phyloP scores from a whole-genome alignment of 2,329 filamentous ascomycete genomes.

The Coniella lustricola region DNA sequence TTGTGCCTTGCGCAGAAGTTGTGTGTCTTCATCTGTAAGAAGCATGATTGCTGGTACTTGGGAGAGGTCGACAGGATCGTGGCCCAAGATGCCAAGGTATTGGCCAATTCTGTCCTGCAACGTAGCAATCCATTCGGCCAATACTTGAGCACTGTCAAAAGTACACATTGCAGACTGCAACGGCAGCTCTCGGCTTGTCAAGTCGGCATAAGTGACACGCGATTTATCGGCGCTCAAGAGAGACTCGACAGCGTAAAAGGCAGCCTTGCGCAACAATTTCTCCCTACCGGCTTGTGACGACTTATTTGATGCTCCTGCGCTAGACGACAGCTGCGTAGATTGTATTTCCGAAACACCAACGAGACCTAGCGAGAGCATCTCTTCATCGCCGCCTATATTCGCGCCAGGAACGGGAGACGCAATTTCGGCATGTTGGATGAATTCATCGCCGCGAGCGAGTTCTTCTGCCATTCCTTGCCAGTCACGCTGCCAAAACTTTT shows the following conservation, averaged over 20 bases:
- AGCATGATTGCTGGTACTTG: constrained; percentile 85
- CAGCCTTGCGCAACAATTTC: constrained; percentile 85
- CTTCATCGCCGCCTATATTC: constrained; percentile 19
- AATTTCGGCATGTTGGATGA: constrained; percentile 64
- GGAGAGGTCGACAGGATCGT: constrained; percentile 69
- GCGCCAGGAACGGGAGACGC: constrained; percentile 32
- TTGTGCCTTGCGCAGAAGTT: constrained; percentile 74
- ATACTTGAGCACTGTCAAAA: constrained; percentile 88
- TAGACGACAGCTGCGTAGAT: constrained; percentile 41
- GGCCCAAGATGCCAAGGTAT: constrained; percentile 79
- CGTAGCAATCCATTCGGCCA: constrained; percentile 90
- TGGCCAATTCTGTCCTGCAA: constrained; percentile 90
- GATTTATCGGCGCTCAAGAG: constrained; percentile 82
- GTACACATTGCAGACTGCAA: constrained; percentile 87
- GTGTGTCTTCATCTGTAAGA: constrained; percentile 84
- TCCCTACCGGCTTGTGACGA: constrained; percentile 53
- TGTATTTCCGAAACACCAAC: constrained; percentile 46
- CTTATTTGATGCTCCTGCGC: constrained; percentile 29
- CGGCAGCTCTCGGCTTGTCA: constrained; percentile 75
- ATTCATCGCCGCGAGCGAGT: constrained; percentile 68
- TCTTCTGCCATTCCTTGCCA: constrained; percentile 90
- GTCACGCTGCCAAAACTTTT: constrained; percentile 89
- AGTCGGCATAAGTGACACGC: constrained; percentile 77
- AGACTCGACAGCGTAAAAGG: constrained; percentile 89
- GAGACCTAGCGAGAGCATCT: constrained; percentile 39